phyloP scores from a whole-genome alignment of 495 filamentous ascomycete genomes.

The Neurospora cerealis region DNA sequence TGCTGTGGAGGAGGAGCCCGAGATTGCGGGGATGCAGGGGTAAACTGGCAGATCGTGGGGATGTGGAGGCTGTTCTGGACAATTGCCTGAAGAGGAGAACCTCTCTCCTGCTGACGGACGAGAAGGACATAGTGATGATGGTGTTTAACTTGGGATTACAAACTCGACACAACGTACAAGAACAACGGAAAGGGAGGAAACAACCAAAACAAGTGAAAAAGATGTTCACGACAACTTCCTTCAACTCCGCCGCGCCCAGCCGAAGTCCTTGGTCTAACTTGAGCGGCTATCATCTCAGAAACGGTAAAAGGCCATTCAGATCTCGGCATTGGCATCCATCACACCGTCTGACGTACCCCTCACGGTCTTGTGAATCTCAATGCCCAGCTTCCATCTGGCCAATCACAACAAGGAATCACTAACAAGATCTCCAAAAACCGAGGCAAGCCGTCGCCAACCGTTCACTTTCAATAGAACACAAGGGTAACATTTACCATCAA shows the following conservation, averaged over 20 bases:
- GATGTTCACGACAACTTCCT: neutral
- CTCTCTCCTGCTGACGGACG: slow-evolving; percentile 22
- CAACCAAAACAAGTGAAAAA: neutral
- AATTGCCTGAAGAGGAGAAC: slow-evolving; percentile 31
- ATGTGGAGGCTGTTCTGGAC: slow-evolving; percentile 3
- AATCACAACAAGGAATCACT: neutral
- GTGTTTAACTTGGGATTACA: neutral
- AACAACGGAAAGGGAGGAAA: neutral
- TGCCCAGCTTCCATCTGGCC: neutral
- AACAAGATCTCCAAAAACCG: neutral
- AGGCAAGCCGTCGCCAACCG: neutral
- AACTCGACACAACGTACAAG: neutral
- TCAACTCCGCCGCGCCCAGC: neutral
- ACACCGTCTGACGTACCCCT: neutral
- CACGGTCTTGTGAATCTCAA: neutral
- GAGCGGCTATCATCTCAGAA: neutral
- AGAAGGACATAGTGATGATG: slow-evolving; percentile 18
- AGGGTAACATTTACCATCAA: neutral
- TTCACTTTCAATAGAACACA: neutral
- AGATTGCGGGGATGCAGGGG: slow-evolving; percentile 1
- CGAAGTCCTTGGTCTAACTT: neutral
- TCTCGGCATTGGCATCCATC: neutral
- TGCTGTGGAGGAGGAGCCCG: slow-evolving; percentile 9
- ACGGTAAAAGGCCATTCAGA: neutral
- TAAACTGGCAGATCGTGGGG: neutral